These are phyloP conservation scores for Podospora tetraspora DNA, from an alignment of 495 filamentous ascomycete species.

Conservation along the genomic window DNA sequence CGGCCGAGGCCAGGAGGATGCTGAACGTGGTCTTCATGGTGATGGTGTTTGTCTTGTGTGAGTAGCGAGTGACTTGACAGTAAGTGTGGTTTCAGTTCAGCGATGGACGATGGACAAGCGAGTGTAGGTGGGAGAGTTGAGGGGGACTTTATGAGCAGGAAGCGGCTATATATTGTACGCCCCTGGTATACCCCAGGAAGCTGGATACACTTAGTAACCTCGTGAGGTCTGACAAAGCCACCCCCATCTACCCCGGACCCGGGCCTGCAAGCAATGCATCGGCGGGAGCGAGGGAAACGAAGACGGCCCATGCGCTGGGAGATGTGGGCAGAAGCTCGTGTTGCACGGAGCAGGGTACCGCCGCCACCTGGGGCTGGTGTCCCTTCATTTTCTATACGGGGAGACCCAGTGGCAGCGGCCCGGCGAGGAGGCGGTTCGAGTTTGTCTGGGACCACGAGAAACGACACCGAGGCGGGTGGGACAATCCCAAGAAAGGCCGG, in stretches of 20 bases:
- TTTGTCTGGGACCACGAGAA: background rate
- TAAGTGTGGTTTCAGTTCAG: background rate
- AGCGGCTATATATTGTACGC: background rate
- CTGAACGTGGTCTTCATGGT: slow-evolving; percentile 31
- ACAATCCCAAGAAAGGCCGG: background rate
- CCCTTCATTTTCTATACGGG: background rate
- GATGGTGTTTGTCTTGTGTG: background rate
- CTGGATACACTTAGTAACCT: background rate
- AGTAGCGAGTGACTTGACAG: slow-evolving; percentile 9
- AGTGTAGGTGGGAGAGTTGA: background rate
- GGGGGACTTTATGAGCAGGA: background rate
- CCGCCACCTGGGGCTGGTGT: background rate
- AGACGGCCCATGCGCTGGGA: background rate
- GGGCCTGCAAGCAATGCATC: slow-evolving; percentile 1
- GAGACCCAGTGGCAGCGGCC: background rate
- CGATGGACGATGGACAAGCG: background rate
- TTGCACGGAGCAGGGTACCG: background rate
- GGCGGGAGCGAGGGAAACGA: background rate
- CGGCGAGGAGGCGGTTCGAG: background rate
- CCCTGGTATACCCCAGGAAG: background rate
- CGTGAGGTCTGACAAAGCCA: background rate
- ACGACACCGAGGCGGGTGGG: background rate
- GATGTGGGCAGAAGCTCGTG: background rate
- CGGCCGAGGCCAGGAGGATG: slow-evolving; percentile 22
- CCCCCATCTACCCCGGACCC: background rate